Evolutionary conservation across 345 rosid genomes (phyloP), one percentile per base, ranked within the genome.

Genomic region (Stellera chamaejasme): DNA sequence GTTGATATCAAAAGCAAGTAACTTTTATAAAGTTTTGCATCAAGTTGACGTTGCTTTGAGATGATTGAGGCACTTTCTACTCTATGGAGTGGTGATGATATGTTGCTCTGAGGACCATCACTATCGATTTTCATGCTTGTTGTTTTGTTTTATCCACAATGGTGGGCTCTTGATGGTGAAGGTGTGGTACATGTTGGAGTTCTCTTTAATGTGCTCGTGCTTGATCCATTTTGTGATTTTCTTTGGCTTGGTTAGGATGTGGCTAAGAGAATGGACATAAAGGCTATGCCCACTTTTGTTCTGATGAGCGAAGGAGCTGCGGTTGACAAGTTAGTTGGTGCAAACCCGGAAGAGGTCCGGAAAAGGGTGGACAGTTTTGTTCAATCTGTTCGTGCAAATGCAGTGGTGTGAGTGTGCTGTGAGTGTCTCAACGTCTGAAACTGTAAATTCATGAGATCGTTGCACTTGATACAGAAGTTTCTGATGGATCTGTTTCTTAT

Each of bases 211-310:
- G 9, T 36, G 27, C n/a, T 47, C 14, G 7, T 23, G 19, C 11
- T 32, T 32, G 10, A 48, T n/a, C 45, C 54, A 45, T 28, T n/a
- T 53, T 11, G 13, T 42, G 43, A 69, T 25, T 50, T 36, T 65
- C 26, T 16, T 57, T 64, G 71, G 63, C 62, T 28, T 48, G 25
- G 23, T 63, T 67, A 89, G 97, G 97, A 81, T 54, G 96, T 88
- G 56, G 96, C 97, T 3, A 53, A 63, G 23, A 76, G 67, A 57
- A 58, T 84, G 81, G 83, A 78, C 59, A 71, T 84, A 15, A 89
- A 82, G 70, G 97, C 99, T n/a, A 93, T 93, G 99, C 94, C 99
- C 0, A 87, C 99, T 11, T 89, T 89, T 72, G 15, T 81, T 69
- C 67, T 87, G 75, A 72, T 84, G 82, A 89, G 64, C 67, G 84